Conservation (phyloP, 139 green algal species). For the Coelastrella sp. region DNA sequence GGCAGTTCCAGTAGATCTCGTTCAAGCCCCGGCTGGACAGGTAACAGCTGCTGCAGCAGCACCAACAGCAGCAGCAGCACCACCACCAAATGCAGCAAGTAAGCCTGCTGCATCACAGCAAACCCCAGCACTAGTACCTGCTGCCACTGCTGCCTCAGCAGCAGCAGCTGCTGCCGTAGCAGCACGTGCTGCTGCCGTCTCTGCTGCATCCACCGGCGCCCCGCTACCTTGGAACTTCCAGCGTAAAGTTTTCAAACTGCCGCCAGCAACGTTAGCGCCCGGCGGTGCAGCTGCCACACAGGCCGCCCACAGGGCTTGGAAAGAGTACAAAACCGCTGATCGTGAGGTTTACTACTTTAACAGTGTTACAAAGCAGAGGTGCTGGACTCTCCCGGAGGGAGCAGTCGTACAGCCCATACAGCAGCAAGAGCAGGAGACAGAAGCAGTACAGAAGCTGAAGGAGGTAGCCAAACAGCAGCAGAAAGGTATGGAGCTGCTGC, state of each 20-base stretch:
- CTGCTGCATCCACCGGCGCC: background rate
- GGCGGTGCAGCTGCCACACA: background rate
- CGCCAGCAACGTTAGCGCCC: background rate
- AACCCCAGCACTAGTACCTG: too few relatives aligned
- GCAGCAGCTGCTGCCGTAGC: background rate
- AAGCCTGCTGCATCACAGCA: too few relatives aligned
- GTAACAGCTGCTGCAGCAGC: too few relatives aligned
- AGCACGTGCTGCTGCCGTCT: background rate
- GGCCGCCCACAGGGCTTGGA: background rate
- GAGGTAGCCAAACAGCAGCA: background rate
- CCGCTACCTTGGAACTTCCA: background rate
- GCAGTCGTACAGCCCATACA: background rate
- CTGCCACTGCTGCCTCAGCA: background rate
- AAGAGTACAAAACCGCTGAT: background rate
- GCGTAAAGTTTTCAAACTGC: background rate
- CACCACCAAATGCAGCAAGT: too few relatives aligned
- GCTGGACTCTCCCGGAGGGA: background rate
- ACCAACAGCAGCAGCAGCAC: too few relatives aligned
- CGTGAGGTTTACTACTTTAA: background rate
- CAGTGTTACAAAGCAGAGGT: background rate
- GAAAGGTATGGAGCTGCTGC: background rate
- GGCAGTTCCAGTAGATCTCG: too few relatives aligned
- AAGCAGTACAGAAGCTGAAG: background rate
- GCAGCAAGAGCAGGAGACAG: background rate
- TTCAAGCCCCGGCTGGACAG: too few relatives aligned